Evolutionary conservation across 2,329 filamentous ascomycete genomes (phyloP).

Genomic region (Diaporthe sp.): DNA sequence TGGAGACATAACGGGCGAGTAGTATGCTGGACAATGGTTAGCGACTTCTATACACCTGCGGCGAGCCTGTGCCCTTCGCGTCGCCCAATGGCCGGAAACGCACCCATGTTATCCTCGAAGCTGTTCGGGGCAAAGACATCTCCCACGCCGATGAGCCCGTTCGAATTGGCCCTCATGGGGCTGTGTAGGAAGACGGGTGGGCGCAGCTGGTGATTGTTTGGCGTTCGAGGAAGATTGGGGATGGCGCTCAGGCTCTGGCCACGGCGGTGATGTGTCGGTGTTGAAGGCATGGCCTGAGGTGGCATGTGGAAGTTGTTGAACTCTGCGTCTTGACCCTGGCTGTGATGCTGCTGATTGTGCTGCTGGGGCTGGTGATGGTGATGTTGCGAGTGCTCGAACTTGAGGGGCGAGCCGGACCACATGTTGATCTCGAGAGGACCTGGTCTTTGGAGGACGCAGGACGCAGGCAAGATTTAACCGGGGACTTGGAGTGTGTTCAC

Average conservation of each 20-base stretch:
- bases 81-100: slow-evolving; percentile 6
- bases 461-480: slow-evolving; percentile 18
- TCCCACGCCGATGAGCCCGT: slow-evolving; percentile 37
- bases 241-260: slow-evolving; percentile 38
- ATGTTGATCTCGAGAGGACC: slow-evolving; percentile 28
- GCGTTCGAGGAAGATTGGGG: slow-evolving; percentile 35
- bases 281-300: slow-evolving; percentile 36
- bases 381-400: slow-evolving; percentile 39
- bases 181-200: slow-evolving; percentile 40
- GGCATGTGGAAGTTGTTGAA: slow-evolving; percentile 39
- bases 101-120: slow-evolving; percentile 40
- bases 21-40: slow-evolving; percentile 34
- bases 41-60: background rate
- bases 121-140: slow-evolving; percentile 35
- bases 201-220: slow-evolving; percentile 34
- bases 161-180: slow-evolving; percentile 35
- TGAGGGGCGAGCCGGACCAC: slow-evolving; percentile 38
- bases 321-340: slow-evolving; percentile 31
- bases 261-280: slow-evolving; percentile 37
- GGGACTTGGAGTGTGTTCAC: background rate
- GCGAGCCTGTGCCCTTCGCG: background rate
- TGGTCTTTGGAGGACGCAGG: slow-evolving; percentile 7
- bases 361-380: slow-evolving; percentile 12
- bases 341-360: background rate
- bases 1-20: slow-evolving; percentile 37